phyloP scores from a whole-genome alignment of 2,329 filamentous ascomycete genomes.

The Anisogramma anomala region DNA sequence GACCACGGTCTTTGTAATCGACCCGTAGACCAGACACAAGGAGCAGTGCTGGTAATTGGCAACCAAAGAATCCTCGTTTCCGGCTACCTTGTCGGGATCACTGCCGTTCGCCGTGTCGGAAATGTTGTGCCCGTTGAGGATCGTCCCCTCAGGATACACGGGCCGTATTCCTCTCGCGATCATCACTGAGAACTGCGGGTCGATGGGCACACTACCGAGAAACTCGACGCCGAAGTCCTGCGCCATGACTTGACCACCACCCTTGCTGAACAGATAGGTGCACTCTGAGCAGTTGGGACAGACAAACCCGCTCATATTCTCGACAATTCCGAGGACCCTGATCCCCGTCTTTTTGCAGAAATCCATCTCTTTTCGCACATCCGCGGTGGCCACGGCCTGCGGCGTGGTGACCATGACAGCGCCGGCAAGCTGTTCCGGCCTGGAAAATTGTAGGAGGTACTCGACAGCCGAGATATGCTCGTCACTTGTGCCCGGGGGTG shows the following conservation, averaged over 20 bases:
- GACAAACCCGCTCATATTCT: conserved; percentile 95
- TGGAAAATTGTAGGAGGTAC: conserved; percentile 56
- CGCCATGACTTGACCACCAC: conserved; percentile 83
- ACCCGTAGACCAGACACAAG: conserved; percentile 55
- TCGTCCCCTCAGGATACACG: conserved; percentile 57
- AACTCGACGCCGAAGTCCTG: conserved; percentile 74
- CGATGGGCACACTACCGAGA: conserved; percentile 78
- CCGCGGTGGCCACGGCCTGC: conserved; percentile 83
- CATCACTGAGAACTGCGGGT: conserved; percentile 79
- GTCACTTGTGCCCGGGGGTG: conserved; percentile 89
- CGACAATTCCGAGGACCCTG: conserved; percentile 73
- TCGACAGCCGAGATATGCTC: conserved; percentile 95
- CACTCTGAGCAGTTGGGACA: conserved; percentile 72
- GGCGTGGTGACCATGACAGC: conserved; percentile 94
- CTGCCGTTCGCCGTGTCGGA: conserved; percentile 24
- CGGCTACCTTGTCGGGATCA: conserved; percentile 19
- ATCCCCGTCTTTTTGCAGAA: conserved; percentile 81
- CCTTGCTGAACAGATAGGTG: conserved; percentile 85
- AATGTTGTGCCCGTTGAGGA: conserved; percentile 46
- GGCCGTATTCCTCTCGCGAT: conserved; percentile 63
- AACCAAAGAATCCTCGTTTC: conserved; percentile 39
- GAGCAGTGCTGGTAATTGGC: conserved; percentile 66
- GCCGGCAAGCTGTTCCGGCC: conserved; percentile 61
- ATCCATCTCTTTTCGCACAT: conserved; percentile 90
- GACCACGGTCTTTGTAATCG: conserved; percentile 46